A percentile compares a stretch with the other conserved stretches of the same genome.
Conservation (phyloP, 768 basidiomycete genomes). For the Gyrodon lividus region DNA sequence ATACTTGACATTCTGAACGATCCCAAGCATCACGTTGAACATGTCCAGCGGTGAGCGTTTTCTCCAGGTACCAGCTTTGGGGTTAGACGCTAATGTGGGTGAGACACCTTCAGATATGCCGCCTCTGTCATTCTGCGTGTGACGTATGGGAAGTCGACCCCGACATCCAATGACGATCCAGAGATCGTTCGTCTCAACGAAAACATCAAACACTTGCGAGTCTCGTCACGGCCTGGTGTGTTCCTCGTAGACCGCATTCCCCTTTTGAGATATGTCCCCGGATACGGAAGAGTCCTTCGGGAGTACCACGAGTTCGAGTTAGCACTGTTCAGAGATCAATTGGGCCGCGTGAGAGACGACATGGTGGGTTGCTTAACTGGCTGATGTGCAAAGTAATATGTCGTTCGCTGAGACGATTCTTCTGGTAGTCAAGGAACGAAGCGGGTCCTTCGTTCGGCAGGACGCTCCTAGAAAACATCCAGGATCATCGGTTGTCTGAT, state of each 20-base stretch:
- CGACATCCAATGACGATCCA: constrained; percentile 21
- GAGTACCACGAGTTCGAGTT: constrained; percentile 52
- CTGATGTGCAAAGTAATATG: fast-evolving
- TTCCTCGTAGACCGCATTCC: constrained; percentile 37
- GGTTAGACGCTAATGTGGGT: background rate
- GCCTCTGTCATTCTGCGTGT: constrained; percentile 25
- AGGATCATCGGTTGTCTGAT: constrained; percentile 46
- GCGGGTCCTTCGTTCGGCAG: constrained; percentile 43
- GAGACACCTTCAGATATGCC: constrained; percentile 22
- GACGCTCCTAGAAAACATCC: constrained; percentile 50
- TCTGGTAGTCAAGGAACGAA: constrained; percentile 10
- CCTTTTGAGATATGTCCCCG: constrained; percentile 48
- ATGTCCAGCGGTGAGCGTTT: constrained; percentile 45
- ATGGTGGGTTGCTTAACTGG: constrained; percentile 32
- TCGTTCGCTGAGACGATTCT: background rate
- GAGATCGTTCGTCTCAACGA: constrained; percentile 19
- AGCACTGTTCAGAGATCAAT: constrained; percentile 47
- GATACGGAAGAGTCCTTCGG: constrained; percentile 54
- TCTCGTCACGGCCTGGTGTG: constrained; percentile 31
- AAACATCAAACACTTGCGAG: constrained; percentile 25
- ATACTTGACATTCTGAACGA: constrained; percentile 33
- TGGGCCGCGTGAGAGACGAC: constrained; percentile 42
- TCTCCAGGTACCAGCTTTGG: background rate
- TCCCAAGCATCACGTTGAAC: constrained; percentile 37
- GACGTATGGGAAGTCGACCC: constrained; percentile 22